Base-by-base conservation (phyloP, 805 yeast genomes). In the Pichia thaimueangensis region DNA sequence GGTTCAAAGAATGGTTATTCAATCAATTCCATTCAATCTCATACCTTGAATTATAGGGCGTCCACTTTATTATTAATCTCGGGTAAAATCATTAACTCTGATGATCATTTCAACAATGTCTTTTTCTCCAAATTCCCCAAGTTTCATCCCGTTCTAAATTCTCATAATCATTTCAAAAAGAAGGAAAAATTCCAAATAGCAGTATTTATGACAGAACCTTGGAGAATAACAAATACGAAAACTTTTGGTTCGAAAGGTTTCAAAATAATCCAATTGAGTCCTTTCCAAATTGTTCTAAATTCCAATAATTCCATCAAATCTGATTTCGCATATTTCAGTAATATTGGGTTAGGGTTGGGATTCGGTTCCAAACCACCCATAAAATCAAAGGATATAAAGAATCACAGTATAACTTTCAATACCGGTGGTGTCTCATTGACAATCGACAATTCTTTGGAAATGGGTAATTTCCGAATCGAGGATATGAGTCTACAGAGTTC, bases 31-130 rank as follows among this genome's bases (percentile, higher is more conserved):
- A 73, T 91, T 45, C 96, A 89, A 61, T 74, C 82, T 43, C 86
- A 81, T 48, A 83, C 82, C 0, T 78, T 86, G 67, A 86, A 88
- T 53, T 91, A 97, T 96, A 79, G 76, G 51, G 93, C 95, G 0
- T 95, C 96, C 0, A 76, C 95, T 0, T 58, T 91, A 1, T 50
- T 89, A 8, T 46, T 89, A 0, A 67, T 91, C 0, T 72, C 77
- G 3, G 97, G 97, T 0, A 72, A 69, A 50, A 57, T 76, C 36
- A 57, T 80, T 11, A 23, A 64, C 17, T 73, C 68, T 42, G 71
- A 65, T 40, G 59, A 84, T 25, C 79, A 74, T 51, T 66, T 64
- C 23, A 64, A 64, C 20, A 37, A 30, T 4, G 3, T 30, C 16
- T 82, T 84, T 51, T 67, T 70, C 15, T 58, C 70, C 3, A 72